A percentile compares a stretch with the other conserved stretches of the same genome.
phyloP scores from a whole-genome alignment of 495 filamentous ascomycete genomes.

The Evansstolkia leycettana region DNA sequence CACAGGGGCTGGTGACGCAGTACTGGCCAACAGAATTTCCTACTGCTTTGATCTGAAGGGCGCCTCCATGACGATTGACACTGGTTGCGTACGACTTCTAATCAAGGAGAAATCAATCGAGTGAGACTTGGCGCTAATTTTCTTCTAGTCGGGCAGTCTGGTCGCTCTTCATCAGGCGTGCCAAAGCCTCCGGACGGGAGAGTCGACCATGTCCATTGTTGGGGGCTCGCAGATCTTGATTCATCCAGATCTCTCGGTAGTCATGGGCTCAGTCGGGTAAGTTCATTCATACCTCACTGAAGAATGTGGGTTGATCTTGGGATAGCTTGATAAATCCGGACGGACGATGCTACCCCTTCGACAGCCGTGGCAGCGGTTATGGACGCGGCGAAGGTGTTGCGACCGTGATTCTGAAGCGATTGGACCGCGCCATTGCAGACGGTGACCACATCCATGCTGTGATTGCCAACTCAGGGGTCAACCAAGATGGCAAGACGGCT shows the following conservation, averaged over 20 bases:
- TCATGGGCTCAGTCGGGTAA: conserved; percentile 2
- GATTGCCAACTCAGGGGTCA: conserved; percentile 31
- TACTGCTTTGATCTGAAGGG: conserved; percentile 38
- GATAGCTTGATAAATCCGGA: conserved; percentile 5
- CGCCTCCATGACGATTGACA: conserved; percentile 36
- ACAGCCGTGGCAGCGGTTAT: conserved; percentile 27
- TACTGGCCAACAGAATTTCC: conserved; percentile 32
- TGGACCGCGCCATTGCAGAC: conserved; percentile 18
- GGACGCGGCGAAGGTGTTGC: conserved; percentile 23
- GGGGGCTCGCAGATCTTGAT: conserved; percentile 4
- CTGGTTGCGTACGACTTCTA: too few relatives aligned
- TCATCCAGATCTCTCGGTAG: conserved; percentile 1
- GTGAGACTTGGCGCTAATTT: too few relatives aligned
- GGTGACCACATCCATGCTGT: conserved; percentile 24
- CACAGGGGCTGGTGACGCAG: conserved; percentile 19
- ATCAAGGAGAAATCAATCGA: too few relatives aligned
- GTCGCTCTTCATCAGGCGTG: conserved; percentile 30
- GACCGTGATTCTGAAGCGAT: conserved; percentile 20
- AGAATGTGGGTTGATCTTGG: too few relatives aligned
- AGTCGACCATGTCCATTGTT: conserved; percentile 22
- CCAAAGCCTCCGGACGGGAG: conserved; percentile 27
- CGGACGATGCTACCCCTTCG: conserved; percentile 18
- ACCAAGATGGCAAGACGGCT: conserved; percentile 23
- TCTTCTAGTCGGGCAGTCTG: conserved; percentile 28
- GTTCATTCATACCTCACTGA: neutral